Evolutionary conservation across 202 grass and related monocot genomes (phyloP).

Genomic region (Schoenoplectus triqueter): DNA sequence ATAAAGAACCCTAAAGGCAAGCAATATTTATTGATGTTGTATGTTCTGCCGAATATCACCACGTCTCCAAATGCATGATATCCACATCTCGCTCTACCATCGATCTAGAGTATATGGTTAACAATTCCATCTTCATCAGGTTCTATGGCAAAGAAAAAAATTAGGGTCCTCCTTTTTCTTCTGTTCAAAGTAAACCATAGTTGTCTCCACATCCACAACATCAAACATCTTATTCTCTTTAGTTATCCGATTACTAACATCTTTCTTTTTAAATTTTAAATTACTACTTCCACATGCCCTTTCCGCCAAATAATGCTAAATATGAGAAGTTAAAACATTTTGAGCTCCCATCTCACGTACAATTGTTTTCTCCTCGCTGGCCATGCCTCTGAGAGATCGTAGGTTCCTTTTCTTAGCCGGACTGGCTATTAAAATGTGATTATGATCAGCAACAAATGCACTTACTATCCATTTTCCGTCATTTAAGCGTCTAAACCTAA

Average conservation of each 20-base stretch:
- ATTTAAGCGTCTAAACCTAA: not conserved
- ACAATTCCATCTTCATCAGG: not conserved
- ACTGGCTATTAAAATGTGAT: not conserved
- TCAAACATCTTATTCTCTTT: not conserved
- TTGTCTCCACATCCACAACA: not conserved
- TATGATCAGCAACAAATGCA: not conserved
- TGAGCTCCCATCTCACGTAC: not conserved
- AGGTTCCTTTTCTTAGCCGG: not conserved
- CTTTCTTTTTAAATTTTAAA: not conserved
- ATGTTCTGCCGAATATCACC: not conserved
- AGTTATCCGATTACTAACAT: not conserved
- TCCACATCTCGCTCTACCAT: not conserved
- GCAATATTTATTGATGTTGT: constrained; percentile 11
- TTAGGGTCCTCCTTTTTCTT: not conserved
- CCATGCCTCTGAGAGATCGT: not conserved
- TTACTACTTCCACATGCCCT: not conserved
- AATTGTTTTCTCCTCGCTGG: not conserved
- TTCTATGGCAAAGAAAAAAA: constrained; percentile 3
- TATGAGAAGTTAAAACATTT: not conserved
- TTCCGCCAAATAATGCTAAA: not conserved
- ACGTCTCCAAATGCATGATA: constrained; percentile 3
- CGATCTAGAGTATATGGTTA: not conserved
- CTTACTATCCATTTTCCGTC: not conserved
- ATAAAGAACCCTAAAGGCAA: not conserved
- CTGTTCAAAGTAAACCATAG: not conserved